Percentiles rank a stretch among this genome's conserved stretches.
phyloP scores from a whole-genome alignment of 2,329 filamentous ascomycete genomes.

The Ophidiomyces ophidiicola region DNA sequence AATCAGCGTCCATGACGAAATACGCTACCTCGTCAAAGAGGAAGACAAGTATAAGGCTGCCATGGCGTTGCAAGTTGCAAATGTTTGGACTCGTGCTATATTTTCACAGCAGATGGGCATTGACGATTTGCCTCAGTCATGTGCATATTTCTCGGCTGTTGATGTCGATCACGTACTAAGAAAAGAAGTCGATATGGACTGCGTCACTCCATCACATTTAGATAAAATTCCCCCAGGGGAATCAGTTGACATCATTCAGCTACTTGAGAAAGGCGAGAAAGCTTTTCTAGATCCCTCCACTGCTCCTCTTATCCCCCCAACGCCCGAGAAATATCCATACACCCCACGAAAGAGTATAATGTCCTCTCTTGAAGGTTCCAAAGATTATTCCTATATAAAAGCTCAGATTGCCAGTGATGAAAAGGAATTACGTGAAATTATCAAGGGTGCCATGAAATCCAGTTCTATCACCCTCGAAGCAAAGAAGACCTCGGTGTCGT shows the following conservation, averaged over 20 bases:
- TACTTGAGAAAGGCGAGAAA: conserved; percentile 58
- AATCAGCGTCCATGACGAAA: conserved; percentile 95
- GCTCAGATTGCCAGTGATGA: conserved; percentile 73
- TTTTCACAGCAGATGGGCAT: conserved; percentile 96
- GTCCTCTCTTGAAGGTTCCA: conserved; percentile 50
- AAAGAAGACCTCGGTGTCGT: conserved; percentile 2
- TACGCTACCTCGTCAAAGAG: conserved; percentile 78
- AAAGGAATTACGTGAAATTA: conserved; percentile 58
- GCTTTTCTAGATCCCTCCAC: conserved; percentile 58
- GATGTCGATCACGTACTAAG: conserved; percentile 92
- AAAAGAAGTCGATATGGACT: conserved; percentile 98
- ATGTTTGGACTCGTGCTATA: conserved; percentile 95
- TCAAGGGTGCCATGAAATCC: conserved; percentile 47
- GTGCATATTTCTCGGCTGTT: conserved; percentile 89
- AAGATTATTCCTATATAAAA: conserved; percentile 54
- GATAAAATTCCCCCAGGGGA: conserved; percentile 71
- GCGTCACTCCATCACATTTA: conserved; percentile 76
- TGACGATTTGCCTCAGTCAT: conserved; percentile 81
- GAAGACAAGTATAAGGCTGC: conserved; percentile 79
- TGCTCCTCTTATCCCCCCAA: conserved; percentile 46
- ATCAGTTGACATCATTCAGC: conserved; percentile 65
- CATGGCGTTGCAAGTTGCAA: conserved; percentile 85
- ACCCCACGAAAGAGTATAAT: conserved; percentile 65
- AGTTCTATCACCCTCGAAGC: conserved; percentile 16
- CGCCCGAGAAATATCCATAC: conserved; percentile 54